A percentile compares a stretch with the other conserved stretches of the same genome.
These are phyloP conservation scores for Secale cereale DNA, from an alignment of 176 grass and related monocot species.

Conservation along the genomic window DNA sequence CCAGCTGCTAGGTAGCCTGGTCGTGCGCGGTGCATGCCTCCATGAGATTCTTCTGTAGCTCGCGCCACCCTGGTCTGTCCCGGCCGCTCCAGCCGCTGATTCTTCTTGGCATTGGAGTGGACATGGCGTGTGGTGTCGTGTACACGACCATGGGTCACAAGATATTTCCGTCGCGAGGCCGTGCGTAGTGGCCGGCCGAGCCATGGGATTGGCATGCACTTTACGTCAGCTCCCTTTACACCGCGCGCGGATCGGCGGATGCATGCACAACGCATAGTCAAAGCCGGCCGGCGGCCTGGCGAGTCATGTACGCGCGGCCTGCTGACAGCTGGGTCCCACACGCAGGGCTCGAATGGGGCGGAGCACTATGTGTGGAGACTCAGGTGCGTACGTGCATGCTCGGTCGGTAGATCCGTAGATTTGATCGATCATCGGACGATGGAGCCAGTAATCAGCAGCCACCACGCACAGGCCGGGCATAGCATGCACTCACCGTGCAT, in stretches of 20 bases:
- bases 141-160: background rate
- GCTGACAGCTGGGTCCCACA: too few species aligned
- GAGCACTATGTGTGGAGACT: too few species aligned
- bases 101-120: background rate
- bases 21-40: background rate
- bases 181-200: background rate
- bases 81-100: background rate
- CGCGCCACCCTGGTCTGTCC: conserved; percentile 13
- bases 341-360: too few species aligned
- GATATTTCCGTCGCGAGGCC: background rate
- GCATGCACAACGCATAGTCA: too few species aligned
- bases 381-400: background rate
- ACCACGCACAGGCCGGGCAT: too few species aligned
- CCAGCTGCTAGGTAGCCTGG: too few species aligned
- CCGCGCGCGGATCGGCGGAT: too few species aligned
- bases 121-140: background rate
- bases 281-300: too few species aligned
- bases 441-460: too few species aligned
- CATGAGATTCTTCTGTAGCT: background rate
- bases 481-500: too few species aligned
- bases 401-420: background rate
- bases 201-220: background rate
- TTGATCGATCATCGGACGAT: background rate
- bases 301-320: too few species aligned
- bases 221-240: too few species aligned